Base-by-base conservation (phyloP, 331 rosid species). In the Acacia concinna region DNA sequence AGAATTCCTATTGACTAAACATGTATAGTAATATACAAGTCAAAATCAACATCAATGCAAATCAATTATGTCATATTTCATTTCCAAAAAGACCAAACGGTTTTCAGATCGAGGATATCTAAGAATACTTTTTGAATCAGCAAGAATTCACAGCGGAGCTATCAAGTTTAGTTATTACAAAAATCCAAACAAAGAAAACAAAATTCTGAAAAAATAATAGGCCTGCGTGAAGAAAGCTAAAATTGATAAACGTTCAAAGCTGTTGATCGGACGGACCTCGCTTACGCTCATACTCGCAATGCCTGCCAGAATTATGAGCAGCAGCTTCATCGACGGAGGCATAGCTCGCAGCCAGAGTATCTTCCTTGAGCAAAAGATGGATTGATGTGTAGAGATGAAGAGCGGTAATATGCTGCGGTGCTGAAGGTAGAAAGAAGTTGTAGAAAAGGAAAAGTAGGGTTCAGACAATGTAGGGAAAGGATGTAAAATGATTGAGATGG, bases 311-410 rank as follows among this genome's bases (percentile, higher is more conserved):
- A 82, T 66, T 86, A 21, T 25, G 78, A 32, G 91, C 89, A 71
- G 83, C 89, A 27, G 87, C 94, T 32, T 91, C 93, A 76, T 91
- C 92, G 40, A 92, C 97, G n/a, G 97, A 93, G 69, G 93, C 82
- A 79, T 91, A 93, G 17, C 93, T 90, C 47, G 81, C 71, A 17
- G 88, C 84, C 18, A 77, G 82, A 15, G 59, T 43, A 40, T 73
- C 91, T 0, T 87, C 90, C 79, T 85, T 81, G 21, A n/a, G n/a
- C n/a, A n/a, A n/a, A n/a, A n/a, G n/a, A n/a, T n/a, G n/a, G n/a
- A n/a, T n/a, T n/a, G n/a, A n/a, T n/a, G n/a, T n/a, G n/a, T n/a
- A n/a, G n/a, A n/a, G n/a, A n/a, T n/a, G n/a, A n/a, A n/a, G n/a
- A n/a, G n/a, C n/a, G n/a, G n/a, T n/a, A n/a, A n/a, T n/a, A n/a